Evolutionary conservation across 2,329 filamentous ascomycete species (phyloP).

Genomic region (Bipolaris sorokiniana): DNA sequence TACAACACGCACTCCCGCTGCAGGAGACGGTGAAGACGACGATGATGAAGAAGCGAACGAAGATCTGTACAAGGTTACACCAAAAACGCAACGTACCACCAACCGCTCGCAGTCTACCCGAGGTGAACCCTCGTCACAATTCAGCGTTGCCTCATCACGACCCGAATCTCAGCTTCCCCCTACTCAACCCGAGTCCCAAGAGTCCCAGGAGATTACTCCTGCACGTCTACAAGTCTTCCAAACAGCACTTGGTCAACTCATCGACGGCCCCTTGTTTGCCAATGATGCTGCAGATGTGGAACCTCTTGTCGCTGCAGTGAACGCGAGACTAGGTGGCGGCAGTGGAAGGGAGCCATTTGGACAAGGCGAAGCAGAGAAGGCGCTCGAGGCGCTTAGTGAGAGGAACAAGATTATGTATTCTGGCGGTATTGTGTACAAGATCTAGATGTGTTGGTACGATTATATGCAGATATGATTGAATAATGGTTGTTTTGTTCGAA

Average conservation of each 20-base stretch:
- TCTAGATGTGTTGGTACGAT: conserved; percentile 25
- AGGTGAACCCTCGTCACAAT: conserved; percentile 57
- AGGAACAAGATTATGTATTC: conserved; percentile 83
- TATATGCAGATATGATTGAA: background rate
- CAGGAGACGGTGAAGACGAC: conserved; percentile 53
- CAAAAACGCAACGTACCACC: conserved; percentile 55
- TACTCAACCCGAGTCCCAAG: conserved; percentile 55
- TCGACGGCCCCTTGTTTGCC: conserved; percentile 81
- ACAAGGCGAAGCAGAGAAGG: conserved; percentile 74
- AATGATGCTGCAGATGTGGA: conserved; percentile 82
- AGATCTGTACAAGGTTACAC: conserved; percentile 61
- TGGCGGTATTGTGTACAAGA: conserved; percentile 59
- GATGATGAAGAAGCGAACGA: conserved; percentile 61
- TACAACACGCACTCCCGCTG: conserved; percentile 41
- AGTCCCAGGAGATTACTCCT: conserved; percentile 60
- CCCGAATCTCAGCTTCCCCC: conserved; percentile 73
- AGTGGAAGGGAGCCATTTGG: conserved; percentile 67
- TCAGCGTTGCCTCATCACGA: conserved; percentile 79
- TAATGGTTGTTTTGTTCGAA: background rate
- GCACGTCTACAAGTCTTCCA: conserved; percentile 77
- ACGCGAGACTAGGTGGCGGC: conserved; percentile 69
- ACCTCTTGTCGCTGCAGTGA: conserved; percentile 78
- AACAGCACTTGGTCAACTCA: conserved; percentile 78
- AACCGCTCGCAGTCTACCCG: conserved; percentile 40
- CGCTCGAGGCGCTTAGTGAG: conserved; percentile 79